Base-by-base conservation (phyloP, 202 grass and related monocot genomes). In the Digitaria exilis region DNA sequence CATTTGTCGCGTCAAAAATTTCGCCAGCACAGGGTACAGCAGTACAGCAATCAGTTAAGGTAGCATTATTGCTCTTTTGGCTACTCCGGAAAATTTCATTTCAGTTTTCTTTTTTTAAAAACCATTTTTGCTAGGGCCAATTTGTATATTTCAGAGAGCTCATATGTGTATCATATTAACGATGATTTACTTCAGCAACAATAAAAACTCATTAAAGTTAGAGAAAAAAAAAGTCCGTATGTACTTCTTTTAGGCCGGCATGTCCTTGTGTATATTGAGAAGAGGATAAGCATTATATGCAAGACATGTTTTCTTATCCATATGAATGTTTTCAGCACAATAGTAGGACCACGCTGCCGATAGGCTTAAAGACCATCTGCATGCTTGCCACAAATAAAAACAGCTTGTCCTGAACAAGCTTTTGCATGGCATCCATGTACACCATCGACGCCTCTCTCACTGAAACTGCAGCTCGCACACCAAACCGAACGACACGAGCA, bases 1-100 rank as follows among this genome's bases (percentile, higher is more conserved):
- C 37, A 45, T 21, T 50, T 45, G 88, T 60, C 73, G 28, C 81
- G 55, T 66, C 73, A 48, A 48, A 5, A 17, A 16, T 68, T 65
- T 25, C n/a, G 13, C 37, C 15, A 8, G 62, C 22, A 1, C 37
- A 41, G 45, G 77, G 22, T 35, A 11, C 28, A 49, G 19, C 60
- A 26, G 46, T 39, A 41, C 69, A 79, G 1, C 13, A 52, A 26
- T 52, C 45, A 66, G 44, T 49, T 65, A 51, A 65, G 76, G 21
- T 17, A 60, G 43, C 29, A 65, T 34, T 49, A 22, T 78, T 65
- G 13, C 26, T 29, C 48, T 0, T 32, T 54, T 37, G 29, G 5
- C 17, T 15, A 14, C 10, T 73, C 30, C 16, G 57, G 15, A 60
- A 22, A 24, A 24, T 25, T 57, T 57, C 11, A 25, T 9, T 2